A percentile compares a stretch with the other conserved stretches of the same genome.
Conservation (phyloP, 179 eudicot species). For the Monotropa hypopitys region DNA sequence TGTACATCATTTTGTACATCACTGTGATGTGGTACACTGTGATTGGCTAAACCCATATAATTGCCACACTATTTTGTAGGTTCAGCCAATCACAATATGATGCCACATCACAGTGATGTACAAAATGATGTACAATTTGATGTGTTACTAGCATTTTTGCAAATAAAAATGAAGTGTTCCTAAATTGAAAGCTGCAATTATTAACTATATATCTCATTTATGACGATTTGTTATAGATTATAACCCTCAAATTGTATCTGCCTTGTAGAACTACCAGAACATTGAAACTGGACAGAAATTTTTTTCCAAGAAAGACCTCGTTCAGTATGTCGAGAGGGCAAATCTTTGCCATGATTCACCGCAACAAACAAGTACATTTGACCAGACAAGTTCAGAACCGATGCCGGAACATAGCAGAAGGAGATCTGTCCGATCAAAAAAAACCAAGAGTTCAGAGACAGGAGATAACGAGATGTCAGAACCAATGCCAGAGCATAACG, state of each 20-base stretch:
- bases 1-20: too few relatives aligned
- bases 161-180: not conserved
- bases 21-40: too few relatives aligned
- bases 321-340: slow-evolving; percentile 20
- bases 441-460: not conserved
- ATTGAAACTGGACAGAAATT: slow-evolving; percentile 33
- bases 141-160: too few relatives aligned
- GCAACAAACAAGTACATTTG: slow-evolving; percentile 6
- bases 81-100: too few relatives aligned
- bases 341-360: slow-evolving; percentile 5
- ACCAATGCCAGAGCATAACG: not conserved
- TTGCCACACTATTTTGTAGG: too few relatives aligned
- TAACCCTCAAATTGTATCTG: not conserved
- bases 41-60: too few relatives aligned
- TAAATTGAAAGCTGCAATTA: not conserved
- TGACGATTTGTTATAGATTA: not conserved
- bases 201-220: not conserved
- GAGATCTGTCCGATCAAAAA: not conserved
- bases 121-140: not conserved
- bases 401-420: not conserved
- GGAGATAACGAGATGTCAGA: not conserved
- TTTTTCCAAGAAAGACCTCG: slow-evolving; percentile 38
- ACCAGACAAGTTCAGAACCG: slow-evolving; percentile 11
- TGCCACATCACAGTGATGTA: too few relatives aligned
- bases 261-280: slow-evolving; percentile 42